Conservation (phyloP, 2,329 filamentous ascomycete species). For the Aureobasidium melanogenum region DNA sequence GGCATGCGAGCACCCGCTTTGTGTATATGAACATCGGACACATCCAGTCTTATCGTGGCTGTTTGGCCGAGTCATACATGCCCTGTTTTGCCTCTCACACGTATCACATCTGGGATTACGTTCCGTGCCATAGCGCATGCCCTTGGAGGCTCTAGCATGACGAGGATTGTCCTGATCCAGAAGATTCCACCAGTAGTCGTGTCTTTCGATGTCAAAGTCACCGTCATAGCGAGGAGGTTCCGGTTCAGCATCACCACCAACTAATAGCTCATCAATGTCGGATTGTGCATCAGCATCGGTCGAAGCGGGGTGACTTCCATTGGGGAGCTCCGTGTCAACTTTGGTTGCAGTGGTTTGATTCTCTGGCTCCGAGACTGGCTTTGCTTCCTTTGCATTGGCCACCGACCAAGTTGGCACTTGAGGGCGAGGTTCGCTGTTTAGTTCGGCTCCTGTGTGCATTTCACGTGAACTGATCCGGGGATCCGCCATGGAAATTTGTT, state of each 20-base stretch:
- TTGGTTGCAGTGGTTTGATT: neutral
- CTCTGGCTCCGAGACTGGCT: neutral
- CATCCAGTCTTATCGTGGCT: conserved; percentile 11
- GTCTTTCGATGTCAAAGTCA: conserved; percentile 8
- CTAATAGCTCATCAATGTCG: conserved; percentile 1
- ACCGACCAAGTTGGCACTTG: conserved; percentile 4
- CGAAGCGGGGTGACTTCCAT: neutral
- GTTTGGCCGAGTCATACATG: conserved; percentile 5
- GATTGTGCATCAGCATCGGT: conserved; percentile 3
- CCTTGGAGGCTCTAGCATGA: conserved; percentile 6
- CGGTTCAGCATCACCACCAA: conserved; percentile 3
- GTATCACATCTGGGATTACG: conserved; percentile 8
- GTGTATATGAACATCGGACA: conserved; percentile 9
- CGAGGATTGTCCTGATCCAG: conserved; percentile 4
- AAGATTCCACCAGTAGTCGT: conserved; percentile 12
- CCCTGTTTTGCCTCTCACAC: conserved; percentile 6
- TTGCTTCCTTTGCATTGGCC: conserved; percentile 3
- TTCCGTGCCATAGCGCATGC: conserved; percentile 6
- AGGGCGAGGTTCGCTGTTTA: neutral
- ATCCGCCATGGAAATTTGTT: neutral
- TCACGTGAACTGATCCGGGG: neutral
- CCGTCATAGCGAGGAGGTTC: conserved; percentile 8
- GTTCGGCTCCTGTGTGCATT: neutral
- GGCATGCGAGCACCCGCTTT: conserved; percentile 9
- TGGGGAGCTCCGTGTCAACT: neutral